Base-by-base conservation (phyloP, 2,329 filamentous ascomycete genomes). In the Blumeria graminis region DNA sequence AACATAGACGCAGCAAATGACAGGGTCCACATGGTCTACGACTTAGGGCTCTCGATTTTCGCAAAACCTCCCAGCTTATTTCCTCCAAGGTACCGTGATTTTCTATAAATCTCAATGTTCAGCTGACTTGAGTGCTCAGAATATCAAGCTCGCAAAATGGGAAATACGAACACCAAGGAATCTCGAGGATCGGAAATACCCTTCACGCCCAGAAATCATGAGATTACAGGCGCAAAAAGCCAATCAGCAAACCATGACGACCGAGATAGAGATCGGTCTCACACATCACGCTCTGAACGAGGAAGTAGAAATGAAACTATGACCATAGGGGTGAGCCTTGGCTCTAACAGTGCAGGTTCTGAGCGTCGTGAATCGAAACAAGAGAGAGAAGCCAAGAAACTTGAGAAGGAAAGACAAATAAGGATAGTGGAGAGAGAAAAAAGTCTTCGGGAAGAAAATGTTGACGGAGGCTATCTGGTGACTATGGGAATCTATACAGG, bases 401-500 rank as follows among this genome's bases (percentile, higher is more conserved):
- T 87, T 56, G 90, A 95, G 68, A 84, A 81, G 64, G 90, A 96
- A 68, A 80, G 86, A 50, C 72, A 76, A 14, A 75, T 78, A 39
- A 76, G 92, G 57, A 70, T 83, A 46, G 87, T 87, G 67, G 92
- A 98, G 68, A 79, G 92, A 52, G 89, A 94, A 68, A 77, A 84
- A 61, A 98, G 92, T 65, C 80, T 96, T 71, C 81, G 75, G 60
- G 89, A 95, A 63, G 92, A 98, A 67, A 80, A 89, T 67, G 84
- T 96, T 3, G 92, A 98, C 68, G 92, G 92, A 18, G 92, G 92
- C 22, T 98, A 82, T 70, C 71, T 98, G 52, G 92, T 98, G 35
- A 98, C 92, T 0, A 78, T 94, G 66, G 92, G 92, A 38, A 86
- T 89, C 54, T 98, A 98, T 66, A 90, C 86, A 22, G 89, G 90